Conservation (phyloP, 495 filamentous ascomycete genomes). For the Astrocystis sublimbata region DNA sequence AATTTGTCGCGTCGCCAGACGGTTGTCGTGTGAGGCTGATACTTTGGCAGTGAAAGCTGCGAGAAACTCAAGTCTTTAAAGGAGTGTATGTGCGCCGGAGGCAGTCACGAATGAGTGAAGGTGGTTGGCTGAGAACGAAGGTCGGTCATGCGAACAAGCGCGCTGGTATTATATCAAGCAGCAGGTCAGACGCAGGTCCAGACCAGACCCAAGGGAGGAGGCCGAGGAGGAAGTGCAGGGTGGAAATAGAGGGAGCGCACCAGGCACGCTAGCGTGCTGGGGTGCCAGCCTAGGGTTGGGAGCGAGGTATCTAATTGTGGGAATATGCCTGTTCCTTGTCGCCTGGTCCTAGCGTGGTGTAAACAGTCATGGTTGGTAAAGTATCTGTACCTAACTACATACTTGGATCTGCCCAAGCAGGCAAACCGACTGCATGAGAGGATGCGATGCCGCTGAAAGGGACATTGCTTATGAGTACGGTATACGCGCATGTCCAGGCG, state of each 20-base stretch:
- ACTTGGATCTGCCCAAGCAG: background rate
- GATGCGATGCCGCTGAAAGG: background rate
- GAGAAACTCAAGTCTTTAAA: constrained; percentile 31
- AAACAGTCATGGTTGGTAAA: background rate
- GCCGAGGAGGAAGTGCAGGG: constrained; percentile 27
- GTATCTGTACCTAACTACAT: background rate
- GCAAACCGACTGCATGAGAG: background rate
- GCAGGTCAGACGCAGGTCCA: constrained; percentile 26
- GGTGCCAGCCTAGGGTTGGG: too few species aligned
- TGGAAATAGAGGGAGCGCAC: constrained; percentile 25
- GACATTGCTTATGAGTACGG: background rate
- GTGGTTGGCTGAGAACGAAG: constrained; percentile 25
- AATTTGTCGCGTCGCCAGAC: constrained; percentile 16
- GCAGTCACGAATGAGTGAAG: constrained; percentile 31
- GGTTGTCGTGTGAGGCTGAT: constrained; percentile 14
- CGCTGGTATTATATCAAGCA: too few species aligned
- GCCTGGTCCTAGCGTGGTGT: constrained; percentile 2
- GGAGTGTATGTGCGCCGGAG: constrained; percentile 43
- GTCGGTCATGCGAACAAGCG: constrained; percentile 30
- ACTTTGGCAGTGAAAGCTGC: constrained; percentile 20
- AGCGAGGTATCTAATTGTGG: constrained; percentile 25
- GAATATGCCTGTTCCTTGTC: constrained; percentile 3
- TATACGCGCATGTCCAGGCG: background rate
- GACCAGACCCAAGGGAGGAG: constrained; percentile 34
- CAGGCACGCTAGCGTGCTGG: too few species aligned